A percentile compares a stretch with the other conserved stretches of the same genome.
These are phyloP conservation scores for Podospora didyma DNA, from an alignment of 495 filamentous ascomycete genomes.

Conservation along the genomic window DNA sequence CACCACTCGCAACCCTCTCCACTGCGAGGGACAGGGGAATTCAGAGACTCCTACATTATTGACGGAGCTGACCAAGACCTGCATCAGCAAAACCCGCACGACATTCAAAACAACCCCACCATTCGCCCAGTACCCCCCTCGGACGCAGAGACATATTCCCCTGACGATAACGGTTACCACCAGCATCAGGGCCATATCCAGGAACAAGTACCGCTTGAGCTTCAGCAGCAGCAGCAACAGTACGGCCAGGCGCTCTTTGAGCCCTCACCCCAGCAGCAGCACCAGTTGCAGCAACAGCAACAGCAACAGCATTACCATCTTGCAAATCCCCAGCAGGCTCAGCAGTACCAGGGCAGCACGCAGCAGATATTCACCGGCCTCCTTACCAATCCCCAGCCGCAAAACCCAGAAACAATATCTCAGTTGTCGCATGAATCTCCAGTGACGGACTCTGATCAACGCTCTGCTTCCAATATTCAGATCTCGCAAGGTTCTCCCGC, in stretches of 20 bases:
- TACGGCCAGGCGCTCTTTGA: slow-evolving; percentile 34
- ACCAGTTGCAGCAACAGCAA: slow-evolving; percentile 33
- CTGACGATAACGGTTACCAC: slow-evolving; percentile 38
- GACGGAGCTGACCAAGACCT: slow-evolving; percentile 36
- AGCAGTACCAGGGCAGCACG: slow-evolving; percentile 34
- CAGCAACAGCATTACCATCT: slow-evolving; percentile 32
- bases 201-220: slow-evolving; percentile 19
- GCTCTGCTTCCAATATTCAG: slow-evolving; percentile 34
- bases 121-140: slow-evolving; percentile 37
- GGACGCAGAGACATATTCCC: slow-evolving; percentile 35
- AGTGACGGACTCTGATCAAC: slow-evolving; percentile 40
- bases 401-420: slow-evolving; percentile 50
- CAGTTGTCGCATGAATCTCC: slow-evolving; percentile 62
- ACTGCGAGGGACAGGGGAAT: slow-evolving; percentile 40
- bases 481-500: slow-evolving; percentile 34
- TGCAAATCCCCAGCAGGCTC: slow-evolving; percentile 25
- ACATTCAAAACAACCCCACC: slow-evolving; percentile 31
- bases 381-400: slow-evolving; percentile 38
- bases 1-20: slow-evolving; percentile 36
- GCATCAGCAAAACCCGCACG: slow-evolving; percentile 36
- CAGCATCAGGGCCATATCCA: slow-evolving; percentile 40
- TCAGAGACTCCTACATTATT: slow-evolving; percentile 31
- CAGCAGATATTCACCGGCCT: slow-evolving; percentile 30
- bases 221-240: slow-evolving; percentile 25
- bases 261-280: slow-evolving; percentile 26